These are phyloP conservation scores for Candida anutae DNA, from an alignment of 1,139 yeast species.

Conservation along the genomic window DNA sequence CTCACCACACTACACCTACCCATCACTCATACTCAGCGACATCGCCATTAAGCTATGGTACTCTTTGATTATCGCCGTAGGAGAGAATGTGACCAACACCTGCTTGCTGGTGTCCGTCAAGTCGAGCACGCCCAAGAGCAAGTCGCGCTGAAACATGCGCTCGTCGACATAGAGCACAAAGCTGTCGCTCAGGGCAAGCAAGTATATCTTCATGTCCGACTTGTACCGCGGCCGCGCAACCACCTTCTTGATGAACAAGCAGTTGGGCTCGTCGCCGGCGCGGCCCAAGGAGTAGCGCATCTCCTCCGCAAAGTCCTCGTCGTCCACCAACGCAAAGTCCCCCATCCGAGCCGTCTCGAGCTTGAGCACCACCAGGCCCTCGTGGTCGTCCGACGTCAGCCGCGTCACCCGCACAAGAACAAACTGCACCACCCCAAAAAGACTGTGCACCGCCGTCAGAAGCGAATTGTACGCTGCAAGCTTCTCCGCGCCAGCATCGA, in stretches of 20 bases:
- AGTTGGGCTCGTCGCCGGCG: conserved; percentile 33
- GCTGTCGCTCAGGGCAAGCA: conserved; percentile 18
- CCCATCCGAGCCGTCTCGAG: conserved; percentile 51
- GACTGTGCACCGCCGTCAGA: conserved; percentile 36
- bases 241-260: conserved; percentile 38
- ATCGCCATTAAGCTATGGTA: conserved; percentile 8
- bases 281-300: conserved; percentile 33
- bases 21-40: no score
- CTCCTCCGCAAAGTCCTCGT: conserved; percentile 36
- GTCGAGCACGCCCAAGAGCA: conserved; percentile 34
- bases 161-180: conserved; percentile 43
- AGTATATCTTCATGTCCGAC: conserved; percentile 41
- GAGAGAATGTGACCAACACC: conserved; percentile 19
- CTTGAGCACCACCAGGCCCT: conserved; percentile 43
- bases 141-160: conserved; percentile 45
- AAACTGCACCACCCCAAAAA: conserved; percentile 35
- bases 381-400: conserved; percentile 44
- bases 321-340: conserved; percentile 41
- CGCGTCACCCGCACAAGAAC: conserved; percentile 46
- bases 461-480: conserved; percentile 35
- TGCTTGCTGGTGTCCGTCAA: conserved; percentile 6
- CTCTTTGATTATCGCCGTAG: conserved; percentile 11
- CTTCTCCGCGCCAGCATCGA: conserved; percentile 8
- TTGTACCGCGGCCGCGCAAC: conserved; percentile 48
- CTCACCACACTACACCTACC: no score